Conservation (phyloP, 805 yeast genomes). For the Sugiyamaella americana region DNA sequence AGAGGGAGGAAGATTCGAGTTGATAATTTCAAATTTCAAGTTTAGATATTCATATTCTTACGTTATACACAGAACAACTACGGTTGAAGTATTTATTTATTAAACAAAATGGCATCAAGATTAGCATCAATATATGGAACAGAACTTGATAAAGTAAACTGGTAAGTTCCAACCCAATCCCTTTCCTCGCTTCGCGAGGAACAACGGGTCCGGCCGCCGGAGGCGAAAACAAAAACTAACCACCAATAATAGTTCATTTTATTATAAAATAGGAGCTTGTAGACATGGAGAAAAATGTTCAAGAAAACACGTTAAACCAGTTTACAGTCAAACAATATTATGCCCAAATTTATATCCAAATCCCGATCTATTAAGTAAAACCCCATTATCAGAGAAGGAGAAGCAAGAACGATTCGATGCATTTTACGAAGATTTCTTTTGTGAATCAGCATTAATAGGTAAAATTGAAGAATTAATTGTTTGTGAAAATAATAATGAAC, state of each 20-base stretch:
- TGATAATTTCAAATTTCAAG: too few relatives aligned
- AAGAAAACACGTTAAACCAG: slow-evolving; percentile 60
- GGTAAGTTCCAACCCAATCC: slow-evolving; percentile 23
- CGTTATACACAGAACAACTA: too few relatives aligned
- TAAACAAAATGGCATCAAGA: background rate
- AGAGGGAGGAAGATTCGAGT: too few relatives aligned
- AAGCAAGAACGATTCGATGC: slow-evolving; percentile 48
- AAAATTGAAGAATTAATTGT: slow-evolving; percentile 59
- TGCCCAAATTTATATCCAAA: slow-evolving; percentile 60
- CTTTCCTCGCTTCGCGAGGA: background rate
- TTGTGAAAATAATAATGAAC: slow-evolving; percentile 64
- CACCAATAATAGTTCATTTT: slow-evolving; percentile 39
- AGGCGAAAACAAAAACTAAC: slow-evolving; percentile 1
- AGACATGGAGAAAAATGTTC: slow-evolving; percentile 88
- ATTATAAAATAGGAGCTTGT: slow-evolving; percentile 83
- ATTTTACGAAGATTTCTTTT: slow-evolving; percentile 66
- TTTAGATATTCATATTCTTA: too few relatives aligned
- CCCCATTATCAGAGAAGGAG: slow-evolving; percentile 30
- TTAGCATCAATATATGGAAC: slow-evolving; percentile 27
- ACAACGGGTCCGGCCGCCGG: background rate
- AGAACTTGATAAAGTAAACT: slow-evolving; percentile 34
- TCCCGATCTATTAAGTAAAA: slow-evolving; percentile 40
- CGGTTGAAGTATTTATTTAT: too few relatives aligned
- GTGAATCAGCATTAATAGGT: slow-evolving; percentile 48
- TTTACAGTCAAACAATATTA: slow-evolving; percentile 56